phyloP scores from a whole-genome alignment of 805 yeast species.

The Yarrowia keelungensis region DNA sequence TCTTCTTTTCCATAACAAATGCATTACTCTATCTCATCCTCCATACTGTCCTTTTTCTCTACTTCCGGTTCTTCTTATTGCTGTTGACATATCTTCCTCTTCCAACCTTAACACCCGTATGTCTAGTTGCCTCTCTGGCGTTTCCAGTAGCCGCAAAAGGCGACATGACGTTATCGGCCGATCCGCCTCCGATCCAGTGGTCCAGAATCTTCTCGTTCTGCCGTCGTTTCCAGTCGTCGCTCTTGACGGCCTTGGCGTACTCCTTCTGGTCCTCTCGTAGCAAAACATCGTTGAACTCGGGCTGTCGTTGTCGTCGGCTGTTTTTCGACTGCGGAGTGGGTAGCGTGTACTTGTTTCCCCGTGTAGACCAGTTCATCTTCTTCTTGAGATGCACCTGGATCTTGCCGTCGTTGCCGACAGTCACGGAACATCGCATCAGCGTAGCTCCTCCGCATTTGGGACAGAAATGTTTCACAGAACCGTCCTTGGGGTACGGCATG shows the following conservation, averaged over 20 bases:
- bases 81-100: conserved; percentile 82
- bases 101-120: conserved; percentile 80
- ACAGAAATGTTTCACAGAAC: conserved; percentile 80
- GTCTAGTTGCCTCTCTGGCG: conserved; percentile 55
- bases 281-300: conserved; percentile 64
- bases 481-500: conserved; percentile 77
- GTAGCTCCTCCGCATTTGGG: conserved; percentile 95
- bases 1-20: neutral
- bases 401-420: conserved; percentile 80
- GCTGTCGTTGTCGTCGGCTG: conserved; percentile 56
- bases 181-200: conserved; percentile 94
- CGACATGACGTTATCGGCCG: conserved; percentile 76
- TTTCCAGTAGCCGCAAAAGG: conserved; percentile 81
- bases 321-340: conserved; percentile 88
- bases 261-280: conserved; percentile 95
- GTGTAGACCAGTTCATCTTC: conserved; percentile 90
- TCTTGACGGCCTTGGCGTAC: conserved; percentile 83
- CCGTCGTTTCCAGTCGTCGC: conserved; percentile 84
- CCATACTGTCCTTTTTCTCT: neutral
- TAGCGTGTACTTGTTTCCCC: conserved; percentile 82
- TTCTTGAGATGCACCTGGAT: conserved; percentile 86
- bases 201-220: conserved; percentile 84
- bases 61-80: conserved; percentile 47
- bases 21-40: conserved; percentile 18
- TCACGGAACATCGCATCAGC: conserved; percentile 85